A percentile compares a stretch with the other conserved stretches of the same genome.
These are phyloP conservation scores for Pythium diclinum DNA, from an alignment of 352 stramenopile species.

Conservation along the genomic window DNA sequence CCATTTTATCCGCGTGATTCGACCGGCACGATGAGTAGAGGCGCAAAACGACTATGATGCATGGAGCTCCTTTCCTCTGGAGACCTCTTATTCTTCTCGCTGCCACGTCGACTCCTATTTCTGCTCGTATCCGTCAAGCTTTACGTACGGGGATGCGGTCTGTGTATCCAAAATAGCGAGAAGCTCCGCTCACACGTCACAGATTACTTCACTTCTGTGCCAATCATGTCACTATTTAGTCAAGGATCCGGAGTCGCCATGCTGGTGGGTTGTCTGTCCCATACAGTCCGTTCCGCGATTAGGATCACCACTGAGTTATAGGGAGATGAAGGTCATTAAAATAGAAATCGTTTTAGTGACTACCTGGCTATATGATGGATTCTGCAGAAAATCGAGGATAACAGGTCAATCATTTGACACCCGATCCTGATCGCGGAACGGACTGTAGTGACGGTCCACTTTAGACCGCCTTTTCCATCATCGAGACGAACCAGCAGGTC, in stretches of 20 bases:
- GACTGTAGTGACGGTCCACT: neutral
- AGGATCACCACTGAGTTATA: conserved; percentile 3
- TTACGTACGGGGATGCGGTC: neutral
- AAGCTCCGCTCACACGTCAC: neutral
- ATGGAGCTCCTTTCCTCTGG: neutral
- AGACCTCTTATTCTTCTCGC: neutral
- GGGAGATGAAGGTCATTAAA: neutral
- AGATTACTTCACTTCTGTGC: neutral
- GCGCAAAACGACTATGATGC: neutral
- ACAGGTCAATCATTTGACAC: too few species aligned
- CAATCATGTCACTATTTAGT: neutral
- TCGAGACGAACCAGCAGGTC: neutral
- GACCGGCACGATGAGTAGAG: neutral
- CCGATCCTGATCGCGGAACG: too few species aligned
- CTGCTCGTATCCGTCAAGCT: neutral
- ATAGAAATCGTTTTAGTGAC: too few species aligned
- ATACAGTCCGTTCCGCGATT: neutral
- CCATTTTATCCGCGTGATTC: conserved; percentile 3
- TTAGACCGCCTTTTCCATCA: neutral
- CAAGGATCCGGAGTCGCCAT: neutral
- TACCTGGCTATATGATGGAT: neutral
- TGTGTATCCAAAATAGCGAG: conserved; percentile 1
- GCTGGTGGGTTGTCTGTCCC: neutral
- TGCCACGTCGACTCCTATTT: neutral
- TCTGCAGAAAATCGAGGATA: too few species aligned